A percentile compares a stretch with the other conserved stretches of the same genome.
Evolutionary conservation across 2,329 filamentous ascomycete genomes (phyloP).

Genomic region (Diaporthe citri): DNA sequence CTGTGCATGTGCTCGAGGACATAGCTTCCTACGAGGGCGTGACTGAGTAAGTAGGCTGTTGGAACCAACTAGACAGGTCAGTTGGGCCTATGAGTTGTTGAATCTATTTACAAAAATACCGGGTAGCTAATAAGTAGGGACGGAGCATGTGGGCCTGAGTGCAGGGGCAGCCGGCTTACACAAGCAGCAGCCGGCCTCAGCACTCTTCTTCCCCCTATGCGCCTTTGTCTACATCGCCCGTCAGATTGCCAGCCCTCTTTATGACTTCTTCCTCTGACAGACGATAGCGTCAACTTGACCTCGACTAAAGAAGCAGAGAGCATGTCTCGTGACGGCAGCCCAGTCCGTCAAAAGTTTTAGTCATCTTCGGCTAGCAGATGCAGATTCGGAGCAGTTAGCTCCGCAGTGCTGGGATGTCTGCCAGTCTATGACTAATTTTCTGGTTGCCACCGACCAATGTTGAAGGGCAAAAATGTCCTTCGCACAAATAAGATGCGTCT

Average conservation of each 20-base stretch:
- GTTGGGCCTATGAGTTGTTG: no score
- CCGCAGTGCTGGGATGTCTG: slow-evolving; percentile 23
- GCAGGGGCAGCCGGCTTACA: not conserved
- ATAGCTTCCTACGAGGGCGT: not conserved
- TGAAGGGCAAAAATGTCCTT: not conserved
- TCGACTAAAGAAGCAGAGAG: not conserved
- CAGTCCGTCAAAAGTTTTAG: not conserved
- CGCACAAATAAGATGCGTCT: not conserved
- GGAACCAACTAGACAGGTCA: no score
- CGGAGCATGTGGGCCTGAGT: not conserved
- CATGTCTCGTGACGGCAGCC: not conserved
- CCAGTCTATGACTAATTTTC: not conserved
- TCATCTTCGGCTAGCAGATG: not conserved
- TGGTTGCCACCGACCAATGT: not conserved
- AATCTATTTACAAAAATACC: not conserved
- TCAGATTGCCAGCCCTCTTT: no score
- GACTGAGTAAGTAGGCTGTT: not conserved
- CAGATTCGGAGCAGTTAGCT: slow-evolving; percentile 11
- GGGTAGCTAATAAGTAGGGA: not conserved
- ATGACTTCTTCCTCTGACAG: not conserved
- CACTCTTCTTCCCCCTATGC: not conserved
- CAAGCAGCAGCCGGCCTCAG: not conserved
- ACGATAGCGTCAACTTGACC: not conserved
- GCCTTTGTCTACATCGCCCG: not conserved
- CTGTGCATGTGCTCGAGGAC: no score